Percentiles rank a stretch among this genome's conserved stretches.
These are phyloP conservation scores for Sophora flavescens DNA, from an alignment of 306 rosid species.

Conservation along the genomic window DNA sequence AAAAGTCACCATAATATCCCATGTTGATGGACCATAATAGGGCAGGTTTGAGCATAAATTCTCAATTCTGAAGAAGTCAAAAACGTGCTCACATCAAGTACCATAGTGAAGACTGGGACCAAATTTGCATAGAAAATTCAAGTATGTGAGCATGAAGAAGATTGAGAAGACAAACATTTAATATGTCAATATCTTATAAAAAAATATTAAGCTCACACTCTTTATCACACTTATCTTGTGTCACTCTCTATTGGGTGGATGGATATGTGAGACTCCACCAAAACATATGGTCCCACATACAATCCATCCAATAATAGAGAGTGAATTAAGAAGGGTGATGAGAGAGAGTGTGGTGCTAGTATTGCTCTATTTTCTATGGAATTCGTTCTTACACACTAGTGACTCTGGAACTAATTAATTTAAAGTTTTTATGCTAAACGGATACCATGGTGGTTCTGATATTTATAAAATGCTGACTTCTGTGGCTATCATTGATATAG, in stretches of 20 bases:
- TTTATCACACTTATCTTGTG: too few relatives aligned
- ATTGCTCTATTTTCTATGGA: too few relatives aligned
- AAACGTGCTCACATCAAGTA: constrained; percentile 60
- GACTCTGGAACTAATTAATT: too few relatives aligned
- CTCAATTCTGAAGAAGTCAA: constrained; percentile 29
- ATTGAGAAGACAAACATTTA: not conserved
- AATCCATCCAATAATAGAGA: too few relatives aligned
- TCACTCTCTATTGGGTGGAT: too few relatives aligned
- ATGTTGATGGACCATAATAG: constrained; percentile 45
- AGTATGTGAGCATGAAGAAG: not conserved
- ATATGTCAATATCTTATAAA: not conserved
- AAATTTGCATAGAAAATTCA: constrained; percentile 14
- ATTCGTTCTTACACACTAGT: too few relatives aligned
- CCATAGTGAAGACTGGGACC: constrained; percentile 40
- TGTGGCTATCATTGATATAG: constrained; percentile 5
- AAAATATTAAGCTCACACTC: too few relatives aligned
- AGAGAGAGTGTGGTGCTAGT: too few relatives aligned
- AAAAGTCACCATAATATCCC: constrained; percentile 38
- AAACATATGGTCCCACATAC: too few relatives aligned
- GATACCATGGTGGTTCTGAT: constrained; percentile 14
- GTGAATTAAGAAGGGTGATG: too few relatives aligned
- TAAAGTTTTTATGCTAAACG: not conserved
- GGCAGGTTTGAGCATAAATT: constrained; percentile 23
- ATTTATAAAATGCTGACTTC: constrained; percentile 11
- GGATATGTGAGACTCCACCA: too few relatives aligned